Base-by-base conservation (phyloP, 2,329 filamentous ascomycete species). In the Sporothrix brunneoviolacea region DNA sequence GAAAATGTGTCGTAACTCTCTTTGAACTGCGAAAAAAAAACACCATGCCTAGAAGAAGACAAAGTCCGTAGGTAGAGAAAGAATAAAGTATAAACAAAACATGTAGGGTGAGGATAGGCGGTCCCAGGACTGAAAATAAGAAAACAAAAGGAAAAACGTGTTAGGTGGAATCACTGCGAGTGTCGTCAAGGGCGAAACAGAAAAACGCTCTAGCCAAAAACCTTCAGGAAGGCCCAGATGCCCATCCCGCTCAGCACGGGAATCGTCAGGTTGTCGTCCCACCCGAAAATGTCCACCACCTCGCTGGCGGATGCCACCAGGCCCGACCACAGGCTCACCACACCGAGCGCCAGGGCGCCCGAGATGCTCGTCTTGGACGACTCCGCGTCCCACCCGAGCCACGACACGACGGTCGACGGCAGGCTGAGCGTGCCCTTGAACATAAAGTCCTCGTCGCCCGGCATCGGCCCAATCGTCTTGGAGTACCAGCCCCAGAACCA, bases 231-330 rank as follows among this genome's bases (percentile, higher is more conserved):
- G 0, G 85, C 86, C 84, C 88, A 95, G 54, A 98, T 82, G 7
- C 91, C 91, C 40, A 89, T 69, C 21, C 91, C 90, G 64, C 89
- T 95, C 44, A 98, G 74, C 22, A 95, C 82, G 2, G 93, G 93
- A 66, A 98, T 98, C 44, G 91, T 97, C 60, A 98, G 73, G 68
- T 98, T 98, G 70, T 98, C 93, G 63, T 98, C 93, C 86, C 89
- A 91, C 42, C 90, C 88, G 65, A 90, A 96, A 0, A 97, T 63
- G 69, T 98, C 90, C 40, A 95, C 76, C 15, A 91, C 86, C 69
- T 98, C 93, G 62, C 90, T 96, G 39, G 83, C 83, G 51, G 90
- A 88, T 37, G 90, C 93, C 48, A 91, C 81, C 38, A 97, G 69
- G n/a, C 93, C 93, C 7, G 91, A 91, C 71, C 87, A 88, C 35